Percentiles rank a stretch among this genome's conserved stretches.
These are phyloP conservation scores for Fusarium sororula DNA, from an alignment of 2,329 filamentous ascomycete species.

Conservation along the genomic window DNA sequence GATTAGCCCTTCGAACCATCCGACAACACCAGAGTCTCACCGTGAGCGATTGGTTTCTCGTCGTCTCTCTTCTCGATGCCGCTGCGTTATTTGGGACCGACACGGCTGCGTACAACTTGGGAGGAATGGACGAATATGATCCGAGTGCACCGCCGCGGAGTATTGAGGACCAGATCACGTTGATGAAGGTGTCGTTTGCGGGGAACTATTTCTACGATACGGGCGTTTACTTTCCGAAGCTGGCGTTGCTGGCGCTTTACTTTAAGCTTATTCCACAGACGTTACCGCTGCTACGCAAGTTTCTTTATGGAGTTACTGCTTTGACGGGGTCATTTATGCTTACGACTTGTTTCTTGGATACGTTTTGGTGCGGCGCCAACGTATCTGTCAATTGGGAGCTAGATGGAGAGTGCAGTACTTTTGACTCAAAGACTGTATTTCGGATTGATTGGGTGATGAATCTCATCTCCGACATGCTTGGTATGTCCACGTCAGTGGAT, in stretches of 20 bases:
- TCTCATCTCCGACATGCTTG: conserved; percentile 28
- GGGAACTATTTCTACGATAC: conserved; percentile 47
- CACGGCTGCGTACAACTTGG: conserved; percentile 39
- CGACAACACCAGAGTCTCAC: conserved; percentile 41
- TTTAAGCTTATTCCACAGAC: conserved; percentile 42
- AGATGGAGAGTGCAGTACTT: conserved; percentile 37
- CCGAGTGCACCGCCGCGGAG: conserved; percentile 17
- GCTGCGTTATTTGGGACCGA: conserved; percentile 42
- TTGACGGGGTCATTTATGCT: conserved; percentile 38
- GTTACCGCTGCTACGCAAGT: conserved; percentile 37
- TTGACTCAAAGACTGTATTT: conserved; percentile 40
- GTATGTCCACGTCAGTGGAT: neutral
- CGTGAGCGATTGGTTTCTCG: conserved; percentile 43
- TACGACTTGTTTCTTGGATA: conserved; percentile 42
- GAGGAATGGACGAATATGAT: conserved; percentile 42
- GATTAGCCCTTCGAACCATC: conserved; percentile 38
- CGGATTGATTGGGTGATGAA: conserved; percentile 46
- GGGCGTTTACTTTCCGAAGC: conserved; percentile 43
- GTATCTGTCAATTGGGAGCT: conserved; percentile 43
- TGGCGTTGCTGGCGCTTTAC: conserved; percentile 44
- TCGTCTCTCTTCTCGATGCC: conserved; percentile 40
- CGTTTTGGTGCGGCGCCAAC: conserved; percentile 44
- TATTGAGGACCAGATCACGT: conserved; percentile 22
- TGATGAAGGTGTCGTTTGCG: conserved; percentile 43
- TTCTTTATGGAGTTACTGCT: conserved; percentile 31